Percentiles rank a stretch among this genome's conserved stretches.
These are phyloP conservation scores for Trichothecium roseum DNA, from an alignment of 2,329 filamentous ascomycete species.

Conservation along the genomic window DNA sequence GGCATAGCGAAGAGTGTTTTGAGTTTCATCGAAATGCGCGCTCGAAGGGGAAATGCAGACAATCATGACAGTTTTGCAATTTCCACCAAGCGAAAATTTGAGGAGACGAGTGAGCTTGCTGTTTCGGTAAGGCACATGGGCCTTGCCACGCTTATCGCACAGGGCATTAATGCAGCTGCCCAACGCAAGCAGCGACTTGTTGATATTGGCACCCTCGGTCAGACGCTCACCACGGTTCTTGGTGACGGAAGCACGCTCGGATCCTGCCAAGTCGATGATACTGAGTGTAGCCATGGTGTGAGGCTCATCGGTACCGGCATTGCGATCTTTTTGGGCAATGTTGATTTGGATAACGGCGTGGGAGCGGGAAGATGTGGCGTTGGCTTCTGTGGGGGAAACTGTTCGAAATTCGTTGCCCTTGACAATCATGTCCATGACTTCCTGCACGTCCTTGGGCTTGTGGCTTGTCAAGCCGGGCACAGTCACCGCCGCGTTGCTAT, in stretches of 20 bases:
- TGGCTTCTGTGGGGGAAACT: slow-evolving; percentile 93
- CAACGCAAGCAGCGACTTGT: slow-evolving; percentile 89
- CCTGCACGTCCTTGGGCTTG: slow-evolving; percentile 78
- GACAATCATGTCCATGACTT: slow-evolving; percentile 99
- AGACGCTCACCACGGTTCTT: slow-evolving; percentile 91
- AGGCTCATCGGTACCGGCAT: slow-evolving; percentile 84
- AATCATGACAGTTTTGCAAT: slow-evolving; percentile 99
- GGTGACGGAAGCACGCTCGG: slow-evolving; percentile 89
- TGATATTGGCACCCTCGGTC: slow-evolving; percentile 95
- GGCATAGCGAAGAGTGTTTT: slow-evolving; percentile 94
- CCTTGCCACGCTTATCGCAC: slow-evolving; percentile 82
- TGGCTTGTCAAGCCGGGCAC: slow-evolving; percentile 88
- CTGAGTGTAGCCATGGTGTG: slow-evolving; percentile 97
- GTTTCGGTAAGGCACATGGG: slow-evolving; percentile 94
- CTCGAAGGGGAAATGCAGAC: slow-evolving; percentile 96
- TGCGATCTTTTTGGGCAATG: slow-evolving; percentile 84
- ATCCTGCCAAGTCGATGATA: slow-evolving; percentile 95
- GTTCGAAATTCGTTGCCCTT: slow-evolving; percentile 89
- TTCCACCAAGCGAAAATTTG: slow-evolving; percentile 94
- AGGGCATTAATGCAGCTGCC: slow-evolving; percentile 98
- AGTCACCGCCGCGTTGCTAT: slow-evolving; percentile 85
- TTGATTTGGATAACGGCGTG: slow-evolving; percentile 98
- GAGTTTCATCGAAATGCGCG: slow-evolving; percentile 93
- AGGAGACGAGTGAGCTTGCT: slow-evolving; percentile 91
- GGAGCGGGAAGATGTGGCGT: slow-evolving; percentile 92